phyloP scores from a whole-genome alignment of 2,329 filamentous ascomycete genomes.

The Aspergillus terreus region DNA sequence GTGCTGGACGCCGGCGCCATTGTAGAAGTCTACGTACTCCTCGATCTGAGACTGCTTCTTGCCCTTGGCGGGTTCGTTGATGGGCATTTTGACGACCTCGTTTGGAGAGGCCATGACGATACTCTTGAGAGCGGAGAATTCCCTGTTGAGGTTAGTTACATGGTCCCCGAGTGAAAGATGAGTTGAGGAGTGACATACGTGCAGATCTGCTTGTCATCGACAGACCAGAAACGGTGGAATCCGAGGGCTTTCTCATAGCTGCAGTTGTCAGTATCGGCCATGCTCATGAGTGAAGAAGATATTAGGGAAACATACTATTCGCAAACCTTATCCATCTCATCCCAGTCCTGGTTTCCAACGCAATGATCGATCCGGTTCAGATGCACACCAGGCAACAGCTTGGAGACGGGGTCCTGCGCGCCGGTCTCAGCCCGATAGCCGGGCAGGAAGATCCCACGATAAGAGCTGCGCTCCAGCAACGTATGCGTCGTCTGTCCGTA shows the following conservation, averaged over 20 bases:
- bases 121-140: constrained; percentile 82
- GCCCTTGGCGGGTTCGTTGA: constrained; percentile 89
- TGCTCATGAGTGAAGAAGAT: neutral
- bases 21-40: constrained; percentile 87
- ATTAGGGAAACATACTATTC: constrained; percentile 46
- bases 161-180: too few relatives aligned
- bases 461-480: constrained; percentile 68
- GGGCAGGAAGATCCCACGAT: constrained; percentile 75
- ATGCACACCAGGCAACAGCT: constrained; percentile 58
- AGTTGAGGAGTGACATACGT: constrained; percentile 41
- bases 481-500: constrained; percentile 97
- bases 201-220: constrained; percentile 89
- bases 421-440: constrained; percentile 63
- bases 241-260: constrained; percentile 84
- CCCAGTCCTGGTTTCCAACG: constrained; percentile 95
- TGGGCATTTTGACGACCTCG: constrained; percentile 92
- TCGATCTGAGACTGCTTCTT: constrained; percentile 94
- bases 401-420: constrained; percentile 43
- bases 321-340: constrained; percentile 70
- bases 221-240: constrained; percentile 97
- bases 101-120: constrained; percentile 87
- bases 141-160: constrained; percentile 33
- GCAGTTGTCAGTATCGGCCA: neutral
- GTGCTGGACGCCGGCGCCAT: constrained; percentile 86
- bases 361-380: constrained; percentile 88